Percentiles rank a stretch among this genome's conserved stretches.
These are phyloP conservation scores for Amaranthus hypochondriacus DNA, from an alignment of 148 eudicot genomes.

Conservation along the genomic window DNA sequence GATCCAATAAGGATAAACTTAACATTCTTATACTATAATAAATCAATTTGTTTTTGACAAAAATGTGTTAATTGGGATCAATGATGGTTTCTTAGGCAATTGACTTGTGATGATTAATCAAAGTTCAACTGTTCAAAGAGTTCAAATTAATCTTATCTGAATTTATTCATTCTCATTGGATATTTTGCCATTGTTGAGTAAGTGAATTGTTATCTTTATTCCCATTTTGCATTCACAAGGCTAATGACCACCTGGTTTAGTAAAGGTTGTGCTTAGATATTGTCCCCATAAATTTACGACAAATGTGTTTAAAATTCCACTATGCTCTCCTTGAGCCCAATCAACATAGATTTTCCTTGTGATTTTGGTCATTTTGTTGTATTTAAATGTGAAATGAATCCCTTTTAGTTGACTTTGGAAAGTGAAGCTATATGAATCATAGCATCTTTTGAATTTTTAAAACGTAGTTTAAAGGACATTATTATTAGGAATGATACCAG, in stretches of 20 bases:
- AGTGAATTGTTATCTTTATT: too few species aligned
- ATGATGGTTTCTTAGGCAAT: too few species aligned
- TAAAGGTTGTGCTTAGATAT: neutral
- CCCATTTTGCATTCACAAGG: neutral
- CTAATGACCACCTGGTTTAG: neutral
- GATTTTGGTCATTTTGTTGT: neutral
- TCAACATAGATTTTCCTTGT: neutral
- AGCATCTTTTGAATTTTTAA: neutral
- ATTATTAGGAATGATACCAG: too few species aligned
- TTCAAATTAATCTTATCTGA: too few species aligned
- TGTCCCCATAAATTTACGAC: neutral
- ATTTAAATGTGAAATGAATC: neutral
- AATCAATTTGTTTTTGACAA: too few species aligned
- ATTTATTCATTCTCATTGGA: too few species aligned
- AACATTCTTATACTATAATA: too few species aligned
- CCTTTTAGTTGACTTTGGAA: neutral
- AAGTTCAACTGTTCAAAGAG: too few species aligned
- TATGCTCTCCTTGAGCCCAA: neutral
- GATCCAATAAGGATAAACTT: too few species aligned
- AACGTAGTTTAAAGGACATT: neutral
- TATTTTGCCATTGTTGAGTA: too few species aligned
- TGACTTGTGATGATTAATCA: too few species aligned
- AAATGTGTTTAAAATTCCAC: neutral
- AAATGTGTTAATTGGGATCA: too few species aligned
- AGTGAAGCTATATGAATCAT: neutral